These are phyloP conservation scores for Drechslerella coelobrocha DNA, from an alignment of 2,329 filamentous ascomycete genomes.

Conservation along the genomic window DNA sequence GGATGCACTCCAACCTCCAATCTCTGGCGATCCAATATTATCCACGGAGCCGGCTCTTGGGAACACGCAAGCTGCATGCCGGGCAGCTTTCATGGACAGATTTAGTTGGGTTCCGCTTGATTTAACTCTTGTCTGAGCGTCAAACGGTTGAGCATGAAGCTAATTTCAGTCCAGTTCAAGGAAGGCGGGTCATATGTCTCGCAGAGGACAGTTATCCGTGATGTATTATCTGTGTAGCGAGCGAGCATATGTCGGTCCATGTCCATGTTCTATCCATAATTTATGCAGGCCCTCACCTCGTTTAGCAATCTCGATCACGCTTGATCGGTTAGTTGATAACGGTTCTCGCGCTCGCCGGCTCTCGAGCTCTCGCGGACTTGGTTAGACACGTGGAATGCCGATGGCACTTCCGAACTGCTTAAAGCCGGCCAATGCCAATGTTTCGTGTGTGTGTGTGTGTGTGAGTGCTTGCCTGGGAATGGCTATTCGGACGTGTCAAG, in stretches of 20 bases:
- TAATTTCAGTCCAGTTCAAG: conserved; percentile 30
- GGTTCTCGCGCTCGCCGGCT: background rate
- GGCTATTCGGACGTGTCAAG: no score
- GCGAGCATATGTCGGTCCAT: background rate
- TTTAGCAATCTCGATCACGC: background rate
- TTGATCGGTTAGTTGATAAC: background rate
- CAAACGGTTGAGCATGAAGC: conserved; percentile 43
- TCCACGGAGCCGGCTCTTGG: conserved; percentile 46
- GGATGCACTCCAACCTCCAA: conserved; percentile 20
- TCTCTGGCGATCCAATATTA: conserved; percentile 35
- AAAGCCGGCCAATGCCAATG: no score
- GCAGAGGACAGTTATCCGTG: conserved; percentile 18
- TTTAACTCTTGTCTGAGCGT: conserved; percentile 41
- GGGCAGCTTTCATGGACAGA: background rate
- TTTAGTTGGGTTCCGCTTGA: conserved; percentile 18
- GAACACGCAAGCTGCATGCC: conserved; percentile 38
- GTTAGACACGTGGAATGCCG: background rate
- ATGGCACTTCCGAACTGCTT: background rate
- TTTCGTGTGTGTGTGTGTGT: no score
- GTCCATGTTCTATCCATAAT: background rate
- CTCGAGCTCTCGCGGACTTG: background rate
- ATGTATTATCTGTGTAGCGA: background rate
- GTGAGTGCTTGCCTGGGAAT: no score
- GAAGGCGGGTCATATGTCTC: conserved; percentile 7
- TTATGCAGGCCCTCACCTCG: background rate